Percentiles rank a stretch among this genome's conserved stretches.
Conservation (phyloP, 331 rosid genomes). For the Stylosanthes scabra region DNA sequence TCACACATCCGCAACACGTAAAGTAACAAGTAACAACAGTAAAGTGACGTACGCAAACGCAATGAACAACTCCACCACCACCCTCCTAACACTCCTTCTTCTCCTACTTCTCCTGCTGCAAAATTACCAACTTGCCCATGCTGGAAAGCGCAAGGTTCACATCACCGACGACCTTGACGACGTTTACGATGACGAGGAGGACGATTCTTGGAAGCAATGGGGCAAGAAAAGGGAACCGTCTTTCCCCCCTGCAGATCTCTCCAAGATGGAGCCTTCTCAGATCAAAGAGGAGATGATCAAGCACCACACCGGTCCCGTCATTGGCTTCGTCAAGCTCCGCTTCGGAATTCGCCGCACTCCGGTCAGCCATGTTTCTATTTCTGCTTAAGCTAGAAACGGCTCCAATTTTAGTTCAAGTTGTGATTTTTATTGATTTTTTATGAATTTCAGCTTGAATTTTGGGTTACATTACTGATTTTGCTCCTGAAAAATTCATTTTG, state of each 20-base stretch:
- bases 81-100: conserved; percentile 35
- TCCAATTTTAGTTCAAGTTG: conserved; percentile 5
- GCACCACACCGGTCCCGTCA: conserved; percentile 64
- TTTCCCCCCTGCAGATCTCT: conserved; percentile 57
- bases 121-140: conserved; percentile 45
- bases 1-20: no score
- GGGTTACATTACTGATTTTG: no score
- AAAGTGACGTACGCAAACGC: no score
- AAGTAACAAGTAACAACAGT: no score
- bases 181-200: conserved; percentile 87
- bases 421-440: background rate
- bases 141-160: conserved; percentile 61
- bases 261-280: conserved; percentile 67
- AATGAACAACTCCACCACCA: conserved; percentile 42
- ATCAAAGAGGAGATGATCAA: conserved; percentile 83
- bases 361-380: conserved; percentile 38
- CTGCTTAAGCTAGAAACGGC: background rate
- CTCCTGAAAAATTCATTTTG: background rate
- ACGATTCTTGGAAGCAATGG: conserved; percentile 87
- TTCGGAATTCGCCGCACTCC: conserved; percentile 62
- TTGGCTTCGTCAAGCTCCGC: conserved; percentile 91
- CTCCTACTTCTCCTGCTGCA: conserved; percentile 38
- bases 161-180: conserved; percentile 90
- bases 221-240: conserved; percentile 70
- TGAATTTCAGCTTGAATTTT: background rate